phyloP scores from a whole-genome alignment of 2,329 filamentous ascomycete genomes.

The Talaromyces sp. region DNA sequence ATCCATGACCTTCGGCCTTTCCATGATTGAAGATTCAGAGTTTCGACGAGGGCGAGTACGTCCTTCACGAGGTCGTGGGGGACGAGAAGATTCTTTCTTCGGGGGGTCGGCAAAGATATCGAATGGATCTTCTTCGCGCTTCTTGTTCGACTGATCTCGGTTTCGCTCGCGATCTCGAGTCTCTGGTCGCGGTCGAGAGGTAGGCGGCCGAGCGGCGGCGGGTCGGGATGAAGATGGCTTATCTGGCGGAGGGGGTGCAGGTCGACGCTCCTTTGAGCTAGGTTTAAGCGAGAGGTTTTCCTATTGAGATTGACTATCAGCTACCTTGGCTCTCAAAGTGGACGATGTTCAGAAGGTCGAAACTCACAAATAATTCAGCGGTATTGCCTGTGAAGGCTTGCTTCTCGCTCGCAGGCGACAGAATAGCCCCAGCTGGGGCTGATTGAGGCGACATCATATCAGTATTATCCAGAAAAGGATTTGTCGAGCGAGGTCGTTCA shows the following conservation, averaged over 20 bases:
- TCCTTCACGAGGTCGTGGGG: conserved; percentile 38
- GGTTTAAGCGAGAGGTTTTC: conserved; percentile 40
- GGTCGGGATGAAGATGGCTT: conserved; percentile 28
- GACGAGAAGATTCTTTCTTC: conserved; percentile 23
- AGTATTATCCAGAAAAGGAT: conserved; percentile 58
- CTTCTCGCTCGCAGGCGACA: conserved; percentile 30
- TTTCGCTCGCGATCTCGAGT: conserved; percentile 11
- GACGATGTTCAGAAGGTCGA: background rate
- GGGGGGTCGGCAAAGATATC: conserved; percentile 51
- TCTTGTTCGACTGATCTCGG: conserved; percentile 8
- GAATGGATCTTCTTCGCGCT: conserved; percentile 33
- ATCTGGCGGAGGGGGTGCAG: conserved; percentile 35
- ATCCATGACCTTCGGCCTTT: conserved; percentile 47
- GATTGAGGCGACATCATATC: conserved; percentile 39
- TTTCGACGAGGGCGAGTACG: conserved; percentile 54
- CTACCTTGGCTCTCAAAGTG: conserved; percentile 10
- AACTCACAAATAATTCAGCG: conserved; percentile 60
- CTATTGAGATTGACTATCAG: conserved; percentile 23
- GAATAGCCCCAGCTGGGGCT: conserved; percentile 31
- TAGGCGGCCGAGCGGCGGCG: conserved; percentile 27
- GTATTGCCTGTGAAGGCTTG: conserved; percentile 45
- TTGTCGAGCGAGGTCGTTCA: conserved; percentile 55
- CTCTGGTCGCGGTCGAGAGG: conserved; percentile 19
- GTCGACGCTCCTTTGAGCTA: conserved; percentile 38
- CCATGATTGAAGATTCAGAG: conserved; percentile 62